phyloP scores from a whole-genome alignment of 805 yeast species.

The Kluyveromyces nonfermentans region DNA sequence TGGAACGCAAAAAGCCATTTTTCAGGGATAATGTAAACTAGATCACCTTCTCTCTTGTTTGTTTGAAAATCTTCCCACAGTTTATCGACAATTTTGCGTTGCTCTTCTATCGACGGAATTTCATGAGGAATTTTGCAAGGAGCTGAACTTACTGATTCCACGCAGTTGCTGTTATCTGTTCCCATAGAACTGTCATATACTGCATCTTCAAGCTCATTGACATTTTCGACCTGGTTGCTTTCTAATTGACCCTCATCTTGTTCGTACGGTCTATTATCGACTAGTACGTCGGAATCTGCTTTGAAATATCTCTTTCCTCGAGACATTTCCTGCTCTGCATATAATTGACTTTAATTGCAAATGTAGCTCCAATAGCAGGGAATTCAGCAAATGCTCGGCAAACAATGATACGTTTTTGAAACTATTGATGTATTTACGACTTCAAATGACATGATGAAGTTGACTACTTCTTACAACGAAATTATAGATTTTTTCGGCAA shows the following conservation, averaged over 20 bases:
- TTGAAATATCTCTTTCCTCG: neutral
- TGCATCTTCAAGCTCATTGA: neutral
- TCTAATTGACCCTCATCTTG: neutral
- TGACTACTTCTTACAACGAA: neutral
- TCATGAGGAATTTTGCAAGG: neutral
- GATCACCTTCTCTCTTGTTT: conserved; percentile 37
- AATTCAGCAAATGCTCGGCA: neutral
- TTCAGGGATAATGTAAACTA: conserved; percentile 39
- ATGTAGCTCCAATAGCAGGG: neutral
- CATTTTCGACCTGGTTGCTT: neutral
- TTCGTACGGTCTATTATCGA: neutral
- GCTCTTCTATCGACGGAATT: conserved; percentile 10
- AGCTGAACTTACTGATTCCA: neutral
- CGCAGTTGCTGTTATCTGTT: neutral
- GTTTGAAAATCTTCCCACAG: conserved; percentile 9
- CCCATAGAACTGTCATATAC: neutral
- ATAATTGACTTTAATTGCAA: neutral
- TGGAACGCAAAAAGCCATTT: conserved; percentile 37
- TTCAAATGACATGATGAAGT: neutral
- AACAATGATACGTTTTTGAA: neutral
- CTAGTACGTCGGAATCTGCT: neutral
- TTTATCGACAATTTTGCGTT: conserved; percentile 13
- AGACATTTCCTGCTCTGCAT: neutral
- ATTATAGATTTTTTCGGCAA: neutral
- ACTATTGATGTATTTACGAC: neutral